phyloP scores from a whole-genome alignment of 2,329 filamentous ascomycete species.

The Leptographium wingfieldii region DNA sequence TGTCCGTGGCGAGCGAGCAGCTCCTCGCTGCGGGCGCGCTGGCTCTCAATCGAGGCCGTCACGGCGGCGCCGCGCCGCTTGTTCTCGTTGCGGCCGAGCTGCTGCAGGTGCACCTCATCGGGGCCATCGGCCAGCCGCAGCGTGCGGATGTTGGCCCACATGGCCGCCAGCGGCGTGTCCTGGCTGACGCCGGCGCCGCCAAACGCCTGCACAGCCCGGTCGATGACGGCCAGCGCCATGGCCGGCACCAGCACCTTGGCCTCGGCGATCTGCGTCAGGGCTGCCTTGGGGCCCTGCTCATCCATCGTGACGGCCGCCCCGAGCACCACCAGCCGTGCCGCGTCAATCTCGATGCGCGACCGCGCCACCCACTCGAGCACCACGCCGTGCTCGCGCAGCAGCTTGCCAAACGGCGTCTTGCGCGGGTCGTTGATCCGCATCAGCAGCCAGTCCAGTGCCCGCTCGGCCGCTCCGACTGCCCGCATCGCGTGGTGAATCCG shows the following conservation, averaged over 20 bases:
- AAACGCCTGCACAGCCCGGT: slow-evolving; percentile 86
- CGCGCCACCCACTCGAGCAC: slow-evolving; percentile 92
- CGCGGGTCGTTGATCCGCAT: slow-evolving; percentile 83
- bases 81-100: slow-evolving; percentile 73
- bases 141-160: slow-evolving; percentile 73
- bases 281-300: slow-evolving; percentile 72
- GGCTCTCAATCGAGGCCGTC: slow-evolving; percentile 47
- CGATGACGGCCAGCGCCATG: slow-evolving; percentile 74
- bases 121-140: slow-evolving; percentile 84
- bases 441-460: slow-evolving; percentile 88
- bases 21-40: slow-evolving; percentile 52
- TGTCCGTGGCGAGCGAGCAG: slow-evolving; percentile 48
- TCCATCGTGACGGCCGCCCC: slow-evolving; percentile 96
- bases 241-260: slow-evolving; percentile 86
- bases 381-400: slow-evolving; percentile 77
- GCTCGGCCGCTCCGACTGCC: slow-evolving; percentile 79
- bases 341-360: slow-evolving; percentile 86
- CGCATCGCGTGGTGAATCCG: slow-evolving; percentile 98
- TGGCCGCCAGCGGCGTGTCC: slow-evolving; percentile 79
- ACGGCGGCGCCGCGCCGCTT: slow-evolving; percentile 52
- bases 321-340: slow-evolving; percentile 76
- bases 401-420: slow-evolving; percentile 86
- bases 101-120: slow-evolving; percentile 84
- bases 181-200: slow-evolving; percentile 85
- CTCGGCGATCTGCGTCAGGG: slow-evolving; percentile 85